Base-by-base conservation (phyloP, 2,329 filamentous ascomycete genomes). In the Cadophora sp. region DNA sequence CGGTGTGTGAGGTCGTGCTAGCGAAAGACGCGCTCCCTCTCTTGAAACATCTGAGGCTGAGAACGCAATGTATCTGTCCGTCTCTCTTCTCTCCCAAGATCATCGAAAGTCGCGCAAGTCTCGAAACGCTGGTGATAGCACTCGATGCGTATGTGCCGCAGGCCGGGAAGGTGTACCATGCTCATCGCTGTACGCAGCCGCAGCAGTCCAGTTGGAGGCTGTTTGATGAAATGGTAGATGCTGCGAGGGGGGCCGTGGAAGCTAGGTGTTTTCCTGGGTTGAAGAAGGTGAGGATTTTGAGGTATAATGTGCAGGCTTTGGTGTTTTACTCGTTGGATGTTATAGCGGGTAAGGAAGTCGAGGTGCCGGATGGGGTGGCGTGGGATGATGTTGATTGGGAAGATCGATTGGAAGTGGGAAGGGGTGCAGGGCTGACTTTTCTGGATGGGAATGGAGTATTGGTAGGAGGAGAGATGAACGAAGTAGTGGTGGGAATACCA, bases 101-200 rank as follows among this genome's bases (percentile, higher is more conserved):
- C 5, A 19, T 37, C 16, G 27, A 31, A 24, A 22, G 8, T 11
- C 60, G 53, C 22, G 6, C 27, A 4, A 24, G 8, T 14, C 60
- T 62, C 12, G 60, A 53, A 31, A 62, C 60, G 4, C 29, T 62
- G 3, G 60, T 51, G 9, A n/a, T 62, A 24, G 60, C 60, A 24
- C 27, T 62, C 16, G 31, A 62, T 24, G 11, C 60, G 11, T 62
- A 37, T 12, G 37, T 46, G 9, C 24, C 60, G 19, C 43, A 50
- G 11, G 26, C 53, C 29, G 46, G 22, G 8, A 37, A 37, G 22
- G 46, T 51, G 46, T 37, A 62, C 12, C 60, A 62, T 26, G 31
- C 60, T 19, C 40, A 43, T 48, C 40, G 43, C 12, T 62, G 59
- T 50, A 62, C 40, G 26, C 34, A 31, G 59, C 40, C 59, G 6